These are phyloP conservation scores for Calcarisporium arbuscula DNA, from an alignment of 2,329 filamentous ascomycete genomes.

Conservation along the genomic window DNA sequence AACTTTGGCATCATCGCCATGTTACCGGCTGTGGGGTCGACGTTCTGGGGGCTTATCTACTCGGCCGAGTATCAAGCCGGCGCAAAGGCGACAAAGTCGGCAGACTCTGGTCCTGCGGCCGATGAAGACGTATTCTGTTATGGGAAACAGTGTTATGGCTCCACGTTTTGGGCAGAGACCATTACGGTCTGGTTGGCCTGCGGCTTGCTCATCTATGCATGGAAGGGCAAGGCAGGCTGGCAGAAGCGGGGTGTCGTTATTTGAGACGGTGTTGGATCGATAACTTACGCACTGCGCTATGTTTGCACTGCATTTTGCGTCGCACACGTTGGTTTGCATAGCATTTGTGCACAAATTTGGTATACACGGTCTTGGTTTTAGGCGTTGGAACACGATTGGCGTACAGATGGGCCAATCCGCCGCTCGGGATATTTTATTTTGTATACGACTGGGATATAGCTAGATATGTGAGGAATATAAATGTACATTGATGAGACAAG, in stretches of 20 bases:
- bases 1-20: slow-evolving; percentile 96
- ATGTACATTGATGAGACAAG: no score
- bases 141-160: slow-evolving; percentile 72
- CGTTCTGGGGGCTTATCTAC: slow-evolving; percentile 88
- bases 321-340: background rate
- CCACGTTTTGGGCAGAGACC: slow-evolving; percentile 82
- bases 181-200: slow-evolving; percentile 73
- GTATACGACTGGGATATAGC: no score
- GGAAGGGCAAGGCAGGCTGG: slow-evolving; percentile 76
- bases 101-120: slow-evolving; percentile 15
- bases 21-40: slow-evolving; percentile 80
- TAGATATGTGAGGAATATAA: no score
- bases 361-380: no score
- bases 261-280: no score
- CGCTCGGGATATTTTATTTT: no score
- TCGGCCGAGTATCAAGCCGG: slow-evolving; percentile 70
- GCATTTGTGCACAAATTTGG: no score
- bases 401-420: no score
- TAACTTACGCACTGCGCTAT: no score
- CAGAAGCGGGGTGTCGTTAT: slow-evolving; percentile 66
- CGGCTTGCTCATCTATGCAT: slow-evolving; percentile 67
- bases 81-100: slow-evolving; percentile 35
- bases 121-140: slow-evolving; percentile 62
- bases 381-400: no score
- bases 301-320: background rate